Base-by-base conservation (phyloP, 73 alveolate genomes). In the Tetrahymena borealis region DNA sequence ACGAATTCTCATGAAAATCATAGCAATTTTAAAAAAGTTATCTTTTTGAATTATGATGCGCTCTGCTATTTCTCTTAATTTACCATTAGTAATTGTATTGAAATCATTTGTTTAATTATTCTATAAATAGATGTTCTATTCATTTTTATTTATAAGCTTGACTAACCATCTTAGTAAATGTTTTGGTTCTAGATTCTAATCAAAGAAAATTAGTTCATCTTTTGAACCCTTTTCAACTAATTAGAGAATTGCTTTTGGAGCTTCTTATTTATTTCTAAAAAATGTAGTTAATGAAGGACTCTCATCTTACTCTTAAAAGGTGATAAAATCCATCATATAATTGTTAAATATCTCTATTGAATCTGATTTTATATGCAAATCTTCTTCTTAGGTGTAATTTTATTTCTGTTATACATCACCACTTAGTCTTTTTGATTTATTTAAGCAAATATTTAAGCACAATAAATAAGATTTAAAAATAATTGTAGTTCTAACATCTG, bases 1-100 rank as follows among this genome's bases (percentile, higher is more conserved):
- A 36, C 90, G 90, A 24, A 95, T 92, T 91, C 98, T 93, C 90
- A 95, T 78, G 36, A 92, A 91, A 32, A 96, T 96, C 92, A 96
- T 91, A 91, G 94, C 91, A 97, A 96, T 96, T 95, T 96, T 96
- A 39, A 96, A 95, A 91, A 94, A 96, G 91, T 96, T 96, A 94
- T 96, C 98, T 60, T 60, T 60, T 60, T 60, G 85, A 16, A 60
- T 60, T 10, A 35, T 60, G 3, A 60, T 60, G n/a, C 85, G 1
- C 28, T 60, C 18, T 15, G 28, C 85, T 60, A 60, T 24, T 3
- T 60, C 28, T 18, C 28, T 24, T 60, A 60, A 60, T 15, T 60
- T 6, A 18, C 11, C 37, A 60, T 60, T 32, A 1, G 28, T 18
- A 15, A 60, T 60, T 7, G n/a, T 60, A 0, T 32, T 7, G 28